Conservation (phyloP, 305 asterid species). For the Ajuga reptans region DNA sequence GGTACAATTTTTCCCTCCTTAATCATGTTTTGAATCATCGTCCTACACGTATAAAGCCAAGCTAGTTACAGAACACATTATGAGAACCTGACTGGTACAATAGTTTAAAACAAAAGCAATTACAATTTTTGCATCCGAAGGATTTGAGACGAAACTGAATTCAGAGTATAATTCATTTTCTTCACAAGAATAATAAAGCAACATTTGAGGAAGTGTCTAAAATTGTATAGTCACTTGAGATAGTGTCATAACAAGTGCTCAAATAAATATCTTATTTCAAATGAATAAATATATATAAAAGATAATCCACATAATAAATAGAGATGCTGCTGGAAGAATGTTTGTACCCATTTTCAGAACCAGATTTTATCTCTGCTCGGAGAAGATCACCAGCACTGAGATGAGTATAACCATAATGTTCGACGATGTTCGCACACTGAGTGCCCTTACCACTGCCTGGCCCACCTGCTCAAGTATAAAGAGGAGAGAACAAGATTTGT, state of each 20-base stretch:
- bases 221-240: neutral
- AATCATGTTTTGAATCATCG: conserved; percentile 91
- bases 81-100: neutral
- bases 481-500: neutral
- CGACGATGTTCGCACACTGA: conserved; percentile 78
- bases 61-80: neutral
- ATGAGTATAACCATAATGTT: conserved; percentile 82
- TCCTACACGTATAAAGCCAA: conserved; percentile 37
- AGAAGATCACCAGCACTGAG: conserved; percentile 96
- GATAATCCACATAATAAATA: neutral
- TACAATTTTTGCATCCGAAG: neutral
- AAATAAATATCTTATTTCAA: neutral
- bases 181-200: neutral
- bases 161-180: neutral
- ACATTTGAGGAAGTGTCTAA: neutral
- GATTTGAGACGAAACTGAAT: neutral
- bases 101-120: neutral
- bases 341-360: conserved; percentile 86
- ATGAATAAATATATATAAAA: neutral
- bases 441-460: conserved; percentile 99
- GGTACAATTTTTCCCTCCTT: conserved; percentile 95
- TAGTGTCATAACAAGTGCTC: neutral
- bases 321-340: neutral
- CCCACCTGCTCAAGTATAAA: conserved; percentile 58
- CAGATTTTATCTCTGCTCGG: conserved; percentile 82